phyloP scores from a whole-genome alignment of 768 basidiomycete species.

The Agaricus bisporus region DNA sequence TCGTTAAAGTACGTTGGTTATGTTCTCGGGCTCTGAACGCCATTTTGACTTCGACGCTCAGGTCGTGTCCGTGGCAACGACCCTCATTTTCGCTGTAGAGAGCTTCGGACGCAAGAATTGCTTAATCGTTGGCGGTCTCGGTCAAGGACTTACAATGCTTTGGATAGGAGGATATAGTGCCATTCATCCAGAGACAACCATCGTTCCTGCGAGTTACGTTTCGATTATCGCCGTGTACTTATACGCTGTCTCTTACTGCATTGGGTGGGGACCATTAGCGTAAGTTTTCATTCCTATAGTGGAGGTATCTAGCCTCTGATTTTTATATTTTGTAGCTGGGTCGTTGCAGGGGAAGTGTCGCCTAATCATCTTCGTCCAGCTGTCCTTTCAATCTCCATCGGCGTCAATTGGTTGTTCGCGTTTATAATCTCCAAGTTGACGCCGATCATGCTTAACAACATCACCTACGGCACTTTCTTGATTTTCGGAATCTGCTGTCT shows the following conservation, averaged over 20 bases:
- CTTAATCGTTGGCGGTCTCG: slow-evolving; percentile 44
- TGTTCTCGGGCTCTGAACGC: too few species aligned
- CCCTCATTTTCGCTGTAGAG: slow-evolving; percentile 41
- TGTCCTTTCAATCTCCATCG: slow-evolving; percentile 30
- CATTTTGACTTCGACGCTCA: slow-evolving; percentile 14
- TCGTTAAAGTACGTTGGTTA: slow-evolving; percentile 22
- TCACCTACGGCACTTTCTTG: slow-evolving; percentile 35
- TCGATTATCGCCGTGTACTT: slow-evolving; percentile 41
- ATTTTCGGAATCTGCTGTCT: slow-evolving; percentile 36
- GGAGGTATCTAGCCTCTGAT: background rate
- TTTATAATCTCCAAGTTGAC: slow-evolving; percentile 42
- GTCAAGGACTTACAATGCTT: slow-evolving; percentile 43
- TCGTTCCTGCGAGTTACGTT: slow-evolving; percentile 35
- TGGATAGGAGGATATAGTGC: slow-evolving; percentile 38
- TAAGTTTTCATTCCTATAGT: slow-evolving; percentile 15
- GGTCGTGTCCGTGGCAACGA: slow-evolving; percentile 33
- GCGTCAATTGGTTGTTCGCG: slow-evolving; percentile 42
- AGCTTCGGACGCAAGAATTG: slow-evolving; percentile 41
- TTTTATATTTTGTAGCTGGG: slow-evolving; percentile 21
- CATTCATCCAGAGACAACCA: slow-evolving; percentile 23
- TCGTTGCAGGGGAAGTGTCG: slow-evolving; percentile 35
- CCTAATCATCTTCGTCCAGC: slow-evolving; percentile 38
- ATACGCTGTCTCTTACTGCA: slow-evolving; percentile 40
- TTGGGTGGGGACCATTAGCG: slow-evolving; percentile 34
- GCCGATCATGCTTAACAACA: slow-evolving; percentile 26